phyloP scores from a whole-genome alignment of 2,329 filamentous ascomycete genomes.

The Phymatotrichopsis omnivora region DNA sequence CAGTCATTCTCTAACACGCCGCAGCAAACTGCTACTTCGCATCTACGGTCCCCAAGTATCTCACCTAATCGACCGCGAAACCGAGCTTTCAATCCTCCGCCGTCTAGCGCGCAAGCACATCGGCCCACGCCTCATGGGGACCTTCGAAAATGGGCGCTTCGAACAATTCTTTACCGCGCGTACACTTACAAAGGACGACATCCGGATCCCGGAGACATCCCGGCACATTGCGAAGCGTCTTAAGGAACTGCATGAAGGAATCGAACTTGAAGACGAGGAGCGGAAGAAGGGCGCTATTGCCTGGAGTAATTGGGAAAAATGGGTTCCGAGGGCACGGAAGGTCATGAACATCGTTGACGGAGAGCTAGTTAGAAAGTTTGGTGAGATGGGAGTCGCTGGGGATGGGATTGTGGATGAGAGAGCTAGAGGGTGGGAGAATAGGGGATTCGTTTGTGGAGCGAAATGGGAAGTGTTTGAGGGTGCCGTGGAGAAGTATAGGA shows the following conservation, averaged over 20 bases:
- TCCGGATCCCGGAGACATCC: conserved; percentile 73
- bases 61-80: conserved; percentile 87
- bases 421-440: conserved; percentile 50
- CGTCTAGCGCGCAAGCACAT: conserved; percentile 86
- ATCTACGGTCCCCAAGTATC: conserved; percentile 94
- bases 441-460: conserved; percentile 69
- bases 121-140: conserved; percentile 79
- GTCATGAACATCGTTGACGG: conserved; percentile 32
- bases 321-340: conserved; percentile 55
- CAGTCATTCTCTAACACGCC: conserved; percentile 6
- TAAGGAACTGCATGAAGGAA: conserved; percentile 87
- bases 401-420: conserved; percentile 32
- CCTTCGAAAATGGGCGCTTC: conserved; percentile 88
- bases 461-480: conserved; percentile 70
- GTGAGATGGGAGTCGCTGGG: too few relatives aligned
- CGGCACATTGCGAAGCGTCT: conserved; percentile 94
- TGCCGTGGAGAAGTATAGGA: conserved; percentile 66
- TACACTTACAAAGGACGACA: conserved; percentile 63
- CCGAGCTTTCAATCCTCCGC: conserved; percentile 74
- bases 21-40: conserved; percentile 68
- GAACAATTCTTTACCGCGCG: conserved; percentile 76
- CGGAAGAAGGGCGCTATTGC: conserved; percentile 68
- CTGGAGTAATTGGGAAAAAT: conserved; percentile 91
- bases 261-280: conserved; percentile 74
- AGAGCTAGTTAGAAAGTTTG: too few relatives aligned